Conservation (phyloP, 768 basidiomycete genomes). For the Mycena galericulata region DNA sequence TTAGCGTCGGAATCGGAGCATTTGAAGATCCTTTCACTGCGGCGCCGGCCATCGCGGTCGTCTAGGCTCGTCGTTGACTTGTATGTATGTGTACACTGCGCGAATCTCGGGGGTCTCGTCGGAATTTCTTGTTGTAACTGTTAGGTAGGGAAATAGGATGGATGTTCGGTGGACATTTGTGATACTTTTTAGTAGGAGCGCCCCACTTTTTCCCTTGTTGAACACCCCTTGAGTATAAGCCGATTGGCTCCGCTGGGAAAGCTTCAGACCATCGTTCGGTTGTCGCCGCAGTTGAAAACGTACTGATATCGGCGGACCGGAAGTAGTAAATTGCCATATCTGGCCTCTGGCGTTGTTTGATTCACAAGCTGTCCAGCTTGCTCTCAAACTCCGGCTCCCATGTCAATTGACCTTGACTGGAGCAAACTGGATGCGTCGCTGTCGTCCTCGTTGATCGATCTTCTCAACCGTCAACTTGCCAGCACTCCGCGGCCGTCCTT, state of each 20-base stretch:
- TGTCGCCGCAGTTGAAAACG: too few species aligned
- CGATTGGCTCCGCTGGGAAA: too few species aligned
- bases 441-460: conserved; percentile 72
- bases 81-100: neutral
- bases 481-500: conserved; percentile 87
- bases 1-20: conserved; percentile 19
- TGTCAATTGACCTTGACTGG: conserved; percentile 99
- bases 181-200: too few species aligned
- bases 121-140: neutral
- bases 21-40: conserved; percentile 21
- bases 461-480: conserved; percentile 84
- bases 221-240: too few species aligned
- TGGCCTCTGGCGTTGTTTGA: conserved; percentile 15
- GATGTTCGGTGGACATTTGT: too few species aligned
- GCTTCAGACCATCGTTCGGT: too few species aligned
- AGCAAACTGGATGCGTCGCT: conserved; percentile 80
- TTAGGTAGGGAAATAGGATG: too few species aligned
- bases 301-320: too few species aligned
- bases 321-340: conserved; percentile 10
- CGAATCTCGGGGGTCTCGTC: neutral
- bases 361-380: neutral
- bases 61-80: neutral
- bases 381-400: conserved; percentile 43
- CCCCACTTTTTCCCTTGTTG: too few species aligned
- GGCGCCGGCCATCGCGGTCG: conserved; percentile 7